Evolutionary conservation across 2,329 filamentous ascomycete genomes (phyloP).

Genomic region (Aspergillus viridinutans): DNA sequence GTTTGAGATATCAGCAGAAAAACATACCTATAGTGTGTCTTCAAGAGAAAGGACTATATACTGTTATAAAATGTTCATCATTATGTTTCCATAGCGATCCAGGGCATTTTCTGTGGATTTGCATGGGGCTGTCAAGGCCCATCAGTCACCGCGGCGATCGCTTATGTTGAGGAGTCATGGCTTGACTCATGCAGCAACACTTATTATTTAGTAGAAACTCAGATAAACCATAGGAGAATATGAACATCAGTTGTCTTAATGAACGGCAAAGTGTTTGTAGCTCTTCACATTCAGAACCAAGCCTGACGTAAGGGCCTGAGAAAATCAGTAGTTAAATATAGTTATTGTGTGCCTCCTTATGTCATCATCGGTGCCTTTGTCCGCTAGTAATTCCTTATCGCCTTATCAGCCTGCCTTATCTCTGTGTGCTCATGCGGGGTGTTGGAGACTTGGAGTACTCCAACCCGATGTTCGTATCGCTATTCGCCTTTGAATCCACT

Average conservation of each 20-base stretch:
- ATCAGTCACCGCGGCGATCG: conserved; percentile 4
- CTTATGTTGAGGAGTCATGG: conserved; percentile 2
- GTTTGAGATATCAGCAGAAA: background rate
- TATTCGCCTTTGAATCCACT: background rate
- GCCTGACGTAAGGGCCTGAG: background rate
- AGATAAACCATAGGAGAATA: background rate
- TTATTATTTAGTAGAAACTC: background rate
- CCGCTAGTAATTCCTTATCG: background rate
- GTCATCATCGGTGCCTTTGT: background rate
- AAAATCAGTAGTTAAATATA: background rate
- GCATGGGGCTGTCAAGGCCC: background rate
- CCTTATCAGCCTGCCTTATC: background rate
- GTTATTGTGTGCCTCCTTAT: background rate
- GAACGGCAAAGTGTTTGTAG: background rate
- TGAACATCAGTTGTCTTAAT: background rate
- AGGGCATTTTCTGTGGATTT: background rate
- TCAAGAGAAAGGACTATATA: background rate
- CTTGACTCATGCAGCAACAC: conserved; percentile 3
- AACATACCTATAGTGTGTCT: background rate
- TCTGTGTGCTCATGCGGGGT: background rate
- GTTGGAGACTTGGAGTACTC: background rate
- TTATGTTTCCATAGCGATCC: background rate
- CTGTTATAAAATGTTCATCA: background rate
- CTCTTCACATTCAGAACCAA: background rate
- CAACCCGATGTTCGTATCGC: background rate